Conservation (phyloP, 2,329 filamentous ascomycete genomes). For the Ophiocordyceps camponoti-leonardi region DNA sequence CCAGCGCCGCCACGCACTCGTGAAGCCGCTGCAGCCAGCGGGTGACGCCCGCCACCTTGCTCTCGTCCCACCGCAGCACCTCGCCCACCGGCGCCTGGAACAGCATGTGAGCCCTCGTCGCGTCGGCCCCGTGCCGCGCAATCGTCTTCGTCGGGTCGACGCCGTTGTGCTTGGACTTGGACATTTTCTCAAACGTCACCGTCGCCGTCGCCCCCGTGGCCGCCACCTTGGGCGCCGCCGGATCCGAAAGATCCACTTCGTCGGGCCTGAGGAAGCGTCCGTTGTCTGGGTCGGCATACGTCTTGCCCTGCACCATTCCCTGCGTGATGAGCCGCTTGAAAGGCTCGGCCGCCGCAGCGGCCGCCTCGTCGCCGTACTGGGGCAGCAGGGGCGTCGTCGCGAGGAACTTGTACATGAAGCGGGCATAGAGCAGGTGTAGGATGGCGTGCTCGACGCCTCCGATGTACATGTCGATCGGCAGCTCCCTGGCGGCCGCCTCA, state of each 20-base stretch:
- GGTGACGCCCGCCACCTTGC: conserved; percentile 64
- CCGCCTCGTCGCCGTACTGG: conserved; percentile 14
- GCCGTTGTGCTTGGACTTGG: conserved; percentile 85
- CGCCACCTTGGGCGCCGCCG: conserved; percentile 40
- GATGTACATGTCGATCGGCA: conserved; percentile 78
- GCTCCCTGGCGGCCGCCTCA: conserved; percentile 29
- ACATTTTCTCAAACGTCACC: conserved; percentile 79
- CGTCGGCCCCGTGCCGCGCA: conserved; percentile 61
- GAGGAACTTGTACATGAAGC: conserved; percentile 82
- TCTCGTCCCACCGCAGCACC: conserved; percentile 74
- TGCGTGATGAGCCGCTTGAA: conserved; percentile 74
- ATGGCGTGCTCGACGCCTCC: conserved; percentile 87
- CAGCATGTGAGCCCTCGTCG: conserved; percentile 70
- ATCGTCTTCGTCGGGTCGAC: conserved; percentile 66
- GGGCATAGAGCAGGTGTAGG: conserved; percentile 71
- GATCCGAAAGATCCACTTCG: conserved; percentile 49
- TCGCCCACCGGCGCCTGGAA: conserved; percentile 78
- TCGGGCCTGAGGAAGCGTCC: conserved; percentile 62
- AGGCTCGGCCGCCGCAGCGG: conserved; percentile 43
- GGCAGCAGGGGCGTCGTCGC: conserved; percentile 35
- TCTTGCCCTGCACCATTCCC: conserved; percentile 86
- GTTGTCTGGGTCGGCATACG: conserved; percentile 55
- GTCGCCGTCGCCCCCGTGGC: conserved; percentile 40
- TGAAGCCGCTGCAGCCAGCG: conserved; percentile 60
- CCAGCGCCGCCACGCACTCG: conserved; percentile 28